Base-by-base conservation (phyloP, 495 filamentous ascomycete genomes). In the Podospora anserina region DNA sequence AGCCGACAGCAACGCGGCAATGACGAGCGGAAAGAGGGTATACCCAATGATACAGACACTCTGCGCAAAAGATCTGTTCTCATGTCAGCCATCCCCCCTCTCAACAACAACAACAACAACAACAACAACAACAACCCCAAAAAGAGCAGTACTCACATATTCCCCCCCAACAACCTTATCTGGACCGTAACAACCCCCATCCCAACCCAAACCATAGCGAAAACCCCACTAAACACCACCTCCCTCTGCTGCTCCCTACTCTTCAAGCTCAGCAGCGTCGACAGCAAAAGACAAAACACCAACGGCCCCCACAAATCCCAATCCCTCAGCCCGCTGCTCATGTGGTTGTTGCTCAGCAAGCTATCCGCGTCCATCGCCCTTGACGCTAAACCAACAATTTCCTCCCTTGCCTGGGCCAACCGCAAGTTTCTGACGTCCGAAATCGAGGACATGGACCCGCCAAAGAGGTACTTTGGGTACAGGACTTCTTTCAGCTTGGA, bases 281-380 rank as follows among this genome's bases (percentile, higher is more conserved):
- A 92, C 65, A 99, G 82, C 69, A 94, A 81, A 69, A 99, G 82
- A 72, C 94, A 97, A 78, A 98, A 98, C 58, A 99, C 82, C 60
- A 99, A 79, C 57, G 95, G 95, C 5, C 95, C 95, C 94, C 95
- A 99, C 56, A 99, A 85, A 82, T 99, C 95, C 95, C 95, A 99
- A 75, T 98, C 94, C 55, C 96, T 83, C 74, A 97, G 78, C 2
- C 93, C 93, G 58, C 92, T 89, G 67, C 86, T 92, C 92, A 96
- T 96, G 20, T 90, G 89, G 69, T 88, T 91, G 78, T 92, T 88
- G 67, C 56, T 89, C 84, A 79, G 89, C 84, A 82, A 87, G 59
- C 67, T 83, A 83, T 83, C 92, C 77, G 79, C 88, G 76, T 80
- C 91, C 86, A 82, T 81, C 70, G 75, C 90, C 80, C 76, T 84